These are phyloP conservation scores for Malassezia psittaci DNA, from an alignment of 1,284 basidiomycete genomes.

Conservation along the genomic window DNA sequence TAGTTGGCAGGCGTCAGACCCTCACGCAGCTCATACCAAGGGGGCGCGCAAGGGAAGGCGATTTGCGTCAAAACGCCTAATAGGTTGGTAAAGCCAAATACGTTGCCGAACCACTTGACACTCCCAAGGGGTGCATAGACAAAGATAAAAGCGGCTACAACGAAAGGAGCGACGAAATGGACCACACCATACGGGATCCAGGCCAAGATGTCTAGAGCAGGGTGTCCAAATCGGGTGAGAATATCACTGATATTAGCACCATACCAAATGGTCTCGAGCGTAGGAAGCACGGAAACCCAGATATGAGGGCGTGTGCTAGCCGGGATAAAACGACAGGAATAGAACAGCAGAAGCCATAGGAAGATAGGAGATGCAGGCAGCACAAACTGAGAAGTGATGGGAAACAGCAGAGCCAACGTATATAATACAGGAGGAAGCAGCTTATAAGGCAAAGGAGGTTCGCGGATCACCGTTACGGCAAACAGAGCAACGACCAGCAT, in stretches of 20 bases:
- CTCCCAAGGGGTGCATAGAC: constrained; percentile 67
- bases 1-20: constrained; percentile 91
- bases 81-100: constrained; percentile 89
- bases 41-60: constrained; percentile 80
- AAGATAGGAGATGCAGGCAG: constrained; percentile 78
- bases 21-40: constrained; percentile 93
- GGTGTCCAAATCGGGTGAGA: constrained; percentile 83
- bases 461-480: constrained; percentile 67
- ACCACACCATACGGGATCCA: constrained; percentile 92
- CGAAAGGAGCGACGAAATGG: constrained; percentile 69
- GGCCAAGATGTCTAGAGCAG: constrained; percentile 77
- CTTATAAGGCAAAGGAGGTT: constrained; percentile 62
- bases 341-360: constrained; percentile 61
- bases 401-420: constrained; percentile 61
- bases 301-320: constrained; percentile 64
- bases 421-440: constrained; percentile 70
- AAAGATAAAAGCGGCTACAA: constrained; percentile 59
- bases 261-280: constrained; percentile 84
- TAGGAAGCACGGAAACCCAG: constrained; percentile 83
- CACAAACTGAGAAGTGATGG: constrained; percentile 85
- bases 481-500: constrained; percentile 54
- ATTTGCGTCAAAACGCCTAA: constrained; percentile 81
- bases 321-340: constrained; percentile 75
- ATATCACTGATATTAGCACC: constrained; percentile 95
- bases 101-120: constrained; percentile 73